These are phyloP conservation scores for Blastocystis sp. DNA, from an alignment of 352 stramenopile species.

Conservation along the genomic window DNA sequence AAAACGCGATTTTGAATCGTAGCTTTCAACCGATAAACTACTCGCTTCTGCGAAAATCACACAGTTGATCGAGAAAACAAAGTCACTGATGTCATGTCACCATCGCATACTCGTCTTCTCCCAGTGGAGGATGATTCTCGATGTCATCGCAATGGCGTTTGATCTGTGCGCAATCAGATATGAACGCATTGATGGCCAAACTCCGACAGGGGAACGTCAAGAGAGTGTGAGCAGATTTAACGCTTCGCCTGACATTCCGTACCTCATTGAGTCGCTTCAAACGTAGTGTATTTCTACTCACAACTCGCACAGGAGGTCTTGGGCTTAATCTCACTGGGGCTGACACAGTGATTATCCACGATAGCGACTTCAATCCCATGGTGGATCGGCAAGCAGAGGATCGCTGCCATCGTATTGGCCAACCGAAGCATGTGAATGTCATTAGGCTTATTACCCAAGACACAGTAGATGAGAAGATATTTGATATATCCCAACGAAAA, in stretches of 20 bases:
- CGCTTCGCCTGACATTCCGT: background rate
- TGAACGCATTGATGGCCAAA: background rate
- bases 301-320: background rate
- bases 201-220: background rate
- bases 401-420: slow-evolving; percentile 82
- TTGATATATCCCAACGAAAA: slow-evolving; percentile 91
- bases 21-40: background rate
- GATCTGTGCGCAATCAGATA: background rate
- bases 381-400: slow-evolving; percentile 82
- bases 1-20: background rate
- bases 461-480: slow-evolving; percentile 86
- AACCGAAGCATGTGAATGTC: slow-evolving; percentile 85
- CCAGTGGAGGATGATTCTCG: slow-evolving; percentile 16
- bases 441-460: slow-evolving; percentile 82
- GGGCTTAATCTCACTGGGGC: background rate
- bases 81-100: background rate
- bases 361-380: background rate
- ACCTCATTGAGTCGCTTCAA: background rate
- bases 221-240: background rate
- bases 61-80: background rate
- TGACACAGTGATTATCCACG: background rate
- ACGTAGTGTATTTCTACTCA: background rate
- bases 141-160: background rate
- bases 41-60: background rate
- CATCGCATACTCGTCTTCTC: slow-evolving; percentile 18